phyloP scores from a whole-genome alignment of 441 rosid genomes.

The Lepidium campestre region DNA sequence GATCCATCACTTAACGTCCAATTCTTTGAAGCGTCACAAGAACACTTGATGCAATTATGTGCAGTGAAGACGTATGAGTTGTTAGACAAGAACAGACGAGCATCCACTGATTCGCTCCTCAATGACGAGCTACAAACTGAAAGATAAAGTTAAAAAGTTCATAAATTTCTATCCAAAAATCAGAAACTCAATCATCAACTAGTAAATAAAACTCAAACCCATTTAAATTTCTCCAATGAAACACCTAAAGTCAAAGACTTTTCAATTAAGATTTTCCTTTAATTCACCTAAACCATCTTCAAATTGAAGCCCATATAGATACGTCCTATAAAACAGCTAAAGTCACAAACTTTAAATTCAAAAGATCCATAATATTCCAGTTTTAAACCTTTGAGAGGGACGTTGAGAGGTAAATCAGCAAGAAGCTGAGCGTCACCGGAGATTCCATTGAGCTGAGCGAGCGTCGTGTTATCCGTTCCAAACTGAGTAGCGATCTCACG shows the following conservation, averaged over 20 bases:
- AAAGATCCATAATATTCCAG: neutral
- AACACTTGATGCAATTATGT: conserved; percentile 59
- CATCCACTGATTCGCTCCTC: conserved; percentile 43
- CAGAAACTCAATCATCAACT: neutral
- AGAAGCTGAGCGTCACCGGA: conserved; percentile 25
- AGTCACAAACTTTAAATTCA: neutral
- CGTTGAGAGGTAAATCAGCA: conserved; percentile 60
- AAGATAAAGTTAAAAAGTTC: neutral
- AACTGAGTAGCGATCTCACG: conserved; percentile 45
- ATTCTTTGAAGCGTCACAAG: conserved; percentile 45
- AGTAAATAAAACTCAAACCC: neutral
- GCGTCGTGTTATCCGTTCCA: conserved; percentile 32
- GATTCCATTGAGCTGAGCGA: conserved; percentile 47
- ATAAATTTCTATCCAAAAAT: neutral
- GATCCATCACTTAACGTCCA: conserved; percentile 48
- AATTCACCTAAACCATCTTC: neutral
- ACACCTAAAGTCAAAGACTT: conserved; percentile 3
- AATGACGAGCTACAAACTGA: conserved; percentile 75
- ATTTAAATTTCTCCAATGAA: neutral
- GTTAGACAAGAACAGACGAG: conserved; percentile 43
- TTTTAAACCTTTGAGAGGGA: conserved; percentile 65
- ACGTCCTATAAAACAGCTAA: neutral
- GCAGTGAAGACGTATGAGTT: conserved; percentile 61
- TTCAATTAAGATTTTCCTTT: neutral
- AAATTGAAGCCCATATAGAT: neutral